Evolutionary conservation across 2,329 filamentous ascomycete species (phyloP).

Genomic region (Dothideomycetes sp.): DNA sequence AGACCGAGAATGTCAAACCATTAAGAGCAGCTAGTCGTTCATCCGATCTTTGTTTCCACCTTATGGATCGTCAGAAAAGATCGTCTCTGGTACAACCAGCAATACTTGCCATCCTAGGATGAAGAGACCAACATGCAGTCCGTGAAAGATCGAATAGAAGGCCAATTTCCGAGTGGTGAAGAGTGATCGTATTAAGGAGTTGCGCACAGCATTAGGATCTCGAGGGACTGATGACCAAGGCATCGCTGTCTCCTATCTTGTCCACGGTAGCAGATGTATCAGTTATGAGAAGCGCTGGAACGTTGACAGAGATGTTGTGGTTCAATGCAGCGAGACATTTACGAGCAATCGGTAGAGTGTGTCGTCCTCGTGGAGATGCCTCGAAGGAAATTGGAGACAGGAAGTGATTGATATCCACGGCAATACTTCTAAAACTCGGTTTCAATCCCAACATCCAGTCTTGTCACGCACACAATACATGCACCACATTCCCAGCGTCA

Average conservation of each 20-base stretch:
- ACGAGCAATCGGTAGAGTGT: no score
- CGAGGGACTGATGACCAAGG: background rate
- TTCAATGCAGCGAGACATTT: no score
- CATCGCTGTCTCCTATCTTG: background rate
- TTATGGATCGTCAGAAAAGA: conserved; percentile 26
- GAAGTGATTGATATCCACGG: no score
- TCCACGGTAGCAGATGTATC: background rate
- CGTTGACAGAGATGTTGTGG: no score
- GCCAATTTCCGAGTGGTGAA: conserved; percentile 22
- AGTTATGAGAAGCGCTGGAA: background rate
- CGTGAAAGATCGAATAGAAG: conserved; percentile 27
- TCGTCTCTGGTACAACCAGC: background rate
- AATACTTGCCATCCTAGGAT: conserved; percentile 23
- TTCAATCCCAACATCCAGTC: no score
- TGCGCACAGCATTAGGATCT: no score
- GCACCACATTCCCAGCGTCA: no score
- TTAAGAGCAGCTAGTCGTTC: conserved; percentile 65
- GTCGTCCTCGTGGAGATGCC: no score
- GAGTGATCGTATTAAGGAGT: conserved; percentile 22
- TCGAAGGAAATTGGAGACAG: no score
- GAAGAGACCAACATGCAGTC: conserved; percentile 25
- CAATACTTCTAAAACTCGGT: no score
- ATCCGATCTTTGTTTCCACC: conserved; percentile 68
- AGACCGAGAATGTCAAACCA: conserved; percentile 75
- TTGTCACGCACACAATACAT: no score